Conservation (phyloP, 768 basidiomycete species). For the Boletus sp. region DNA sequence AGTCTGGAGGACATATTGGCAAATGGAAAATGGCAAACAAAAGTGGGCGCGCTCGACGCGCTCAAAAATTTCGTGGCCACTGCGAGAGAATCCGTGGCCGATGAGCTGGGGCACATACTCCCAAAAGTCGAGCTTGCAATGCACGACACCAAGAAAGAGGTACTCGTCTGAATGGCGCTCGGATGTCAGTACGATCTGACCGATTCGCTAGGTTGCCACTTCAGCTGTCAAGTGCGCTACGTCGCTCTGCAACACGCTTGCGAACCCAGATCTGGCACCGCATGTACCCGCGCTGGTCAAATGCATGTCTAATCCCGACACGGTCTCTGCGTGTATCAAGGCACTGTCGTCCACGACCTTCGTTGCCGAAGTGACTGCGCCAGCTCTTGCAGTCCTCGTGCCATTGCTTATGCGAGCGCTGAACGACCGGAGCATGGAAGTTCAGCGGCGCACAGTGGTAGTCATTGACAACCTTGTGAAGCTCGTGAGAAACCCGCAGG, state of each 20-base stretch:
- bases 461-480: conserved; percentile 97
- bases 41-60: conserved; percentile 89
- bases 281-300: conserved; percentile 89
- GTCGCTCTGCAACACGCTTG: conserved; percentile 82
- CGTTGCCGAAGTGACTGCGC: conserved; percentile 93
- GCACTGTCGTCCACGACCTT: conserved; percentile 92
- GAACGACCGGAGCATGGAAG: conserved; percentile 95
- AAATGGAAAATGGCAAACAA: conserved; percentile 88
- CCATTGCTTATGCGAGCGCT: conserved; percentile 87
- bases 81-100: conserved; percentile 75
- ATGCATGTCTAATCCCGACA: conserved; percentile 88
- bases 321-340: conserved; percentile 92
- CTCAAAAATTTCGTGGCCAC: conserved; percentile 69
- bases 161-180: conserved; percentile 30
- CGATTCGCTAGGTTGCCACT: conserved; percentile 60
- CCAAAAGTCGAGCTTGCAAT: conserved; percentile 87
- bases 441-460: conserved; percentile 90
- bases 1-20: conserved; percentile 72
- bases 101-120: conserved; percentile 74
- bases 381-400: conserved; percentile 94
- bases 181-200: conserved; percentile 7
- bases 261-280: conserved; percentile 87
- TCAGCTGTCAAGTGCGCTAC: conserved; percentile 90
- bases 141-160: conserved; percentile 97
- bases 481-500: conserved; percentile 85